Conservation (phyloP, 306 rosid genomes). For the Citrullus colocynthis region DNA sequence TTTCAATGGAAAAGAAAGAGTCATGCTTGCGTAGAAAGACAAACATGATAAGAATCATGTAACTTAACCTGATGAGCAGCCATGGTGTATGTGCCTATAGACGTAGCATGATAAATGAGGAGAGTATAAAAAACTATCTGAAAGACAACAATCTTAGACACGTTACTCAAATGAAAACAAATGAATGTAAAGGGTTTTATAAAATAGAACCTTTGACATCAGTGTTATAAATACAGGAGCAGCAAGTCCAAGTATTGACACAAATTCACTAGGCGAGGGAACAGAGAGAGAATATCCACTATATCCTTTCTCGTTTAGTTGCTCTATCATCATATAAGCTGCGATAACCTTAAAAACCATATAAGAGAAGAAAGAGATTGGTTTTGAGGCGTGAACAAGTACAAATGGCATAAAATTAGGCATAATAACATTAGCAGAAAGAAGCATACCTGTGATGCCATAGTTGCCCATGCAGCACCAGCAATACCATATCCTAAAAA, state of each 20-base stretch:
- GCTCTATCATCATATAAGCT: constrained; percentile 70
- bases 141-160: constrained; percentile 8
- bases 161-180: background rate
- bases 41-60: background rate
- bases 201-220: constrained; percentile 63
- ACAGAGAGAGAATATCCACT: constrained; percentile 47
- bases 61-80: constrained; percentile 84
- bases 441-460: constrained; percentile 55
- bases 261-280: constrained; percentile 57
- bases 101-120: constrained; percentile 62
- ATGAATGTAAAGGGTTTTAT: constrained; percentile 1
- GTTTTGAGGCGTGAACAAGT: background rate
- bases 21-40: constrained; percentile 7
- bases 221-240: constrained; percentile 68
- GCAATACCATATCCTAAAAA: constrained; percentile 49
- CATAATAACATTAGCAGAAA: background rate
- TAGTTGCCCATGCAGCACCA: constrained; percentile 87
- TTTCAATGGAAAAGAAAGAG: constrained; percentile 11
- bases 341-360: constrained; percentile 55
- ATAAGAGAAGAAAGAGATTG: background rate
- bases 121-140: constrained; percentile 80
- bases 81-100: constrained; percentile 74
- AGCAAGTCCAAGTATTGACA: constrained; percentile 46
- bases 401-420: background rate
- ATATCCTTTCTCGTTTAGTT: constrained; percentile 64